These are phyloP conservation scores for Artemisia annua DNA, from an alignment of 129 eudicot species.

Conservation along the genomic window DNA sequence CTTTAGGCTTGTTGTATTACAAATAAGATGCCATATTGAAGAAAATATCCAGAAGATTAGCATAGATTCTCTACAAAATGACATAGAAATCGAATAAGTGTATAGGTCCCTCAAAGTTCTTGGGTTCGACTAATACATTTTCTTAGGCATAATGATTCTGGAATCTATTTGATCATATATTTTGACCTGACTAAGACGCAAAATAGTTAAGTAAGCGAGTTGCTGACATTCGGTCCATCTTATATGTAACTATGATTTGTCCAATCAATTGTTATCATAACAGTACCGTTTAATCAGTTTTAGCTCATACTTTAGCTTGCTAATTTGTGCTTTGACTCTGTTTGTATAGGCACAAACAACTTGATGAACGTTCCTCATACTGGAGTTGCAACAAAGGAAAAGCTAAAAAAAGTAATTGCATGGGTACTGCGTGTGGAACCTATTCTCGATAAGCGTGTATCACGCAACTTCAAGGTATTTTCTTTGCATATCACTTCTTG, in stretches of 20 bases:
- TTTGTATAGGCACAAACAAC: constrained; percentile 48
- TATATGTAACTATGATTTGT: not conserved
- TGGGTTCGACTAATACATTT: no score
- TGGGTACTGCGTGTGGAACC: constrained; percentile 65
- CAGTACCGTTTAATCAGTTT: not conserved
- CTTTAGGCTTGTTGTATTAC: no score
- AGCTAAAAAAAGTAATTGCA: constrained; percentile 59
- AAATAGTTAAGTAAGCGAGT: no score
- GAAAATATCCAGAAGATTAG: no score
- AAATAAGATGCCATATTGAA: no score
- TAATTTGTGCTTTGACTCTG: not conserved
- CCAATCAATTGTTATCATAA: constrained; percentile 4
- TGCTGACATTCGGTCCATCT: not conserved
- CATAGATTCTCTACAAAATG: no score
- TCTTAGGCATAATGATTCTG: no score
- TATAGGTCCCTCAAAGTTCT: no score
- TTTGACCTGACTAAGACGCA: no score
- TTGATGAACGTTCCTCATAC: constrained; percentile 40
- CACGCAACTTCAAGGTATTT: constrained; percentile 42
- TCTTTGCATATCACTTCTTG: constrained; percentile 7
- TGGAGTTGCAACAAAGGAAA: constrained; percentile 59
- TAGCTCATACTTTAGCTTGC: not conserved
- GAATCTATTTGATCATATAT: no score
- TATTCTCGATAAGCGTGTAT: constrained; percentile 37
- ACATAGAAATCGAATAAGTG: no score